Conservation (phyloP, 768 basidiomycete species). For the Termitomyces heimii region DNA sequence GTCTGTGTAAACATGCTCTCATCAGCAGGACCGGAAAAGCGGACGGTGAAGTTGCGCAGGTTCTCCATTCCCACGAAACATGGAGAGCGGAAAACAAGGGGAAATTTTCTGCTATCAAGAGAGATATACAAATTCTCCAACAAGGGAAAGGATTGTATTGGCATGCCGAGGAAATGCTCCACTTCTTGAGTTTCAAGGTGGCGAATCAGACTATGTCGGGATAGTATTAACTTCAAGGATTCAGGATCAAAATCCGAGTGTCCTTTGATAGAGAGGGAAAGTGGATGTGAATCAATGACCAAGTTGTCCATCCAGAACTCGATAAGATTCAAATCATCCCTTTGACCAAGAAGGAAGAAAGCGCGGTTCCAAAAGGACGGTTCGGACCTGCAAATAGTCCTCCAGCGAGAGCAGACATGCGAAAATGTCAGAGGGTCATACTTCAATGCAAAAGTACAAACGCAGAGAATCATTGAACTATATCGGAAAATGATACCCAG, state of each 20-base stretch:
- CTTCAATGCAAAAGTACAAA: not conserved
- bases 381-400: not conserved
- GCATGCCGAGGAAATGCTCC: not conserved
- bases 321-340: not conserved
- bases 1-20: too few relatives aligned
- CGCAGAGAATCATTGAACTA: not conserved
- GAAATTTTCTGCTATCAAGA: too few relatives aligned
- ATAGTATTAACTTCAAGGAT: not conserved
- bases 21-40: too few relatives aligned
- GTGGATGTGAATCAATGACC: too few relatives aligned
- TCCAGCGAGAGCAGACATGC: not conserved
- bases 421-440: not conserved
- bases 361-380: not conserved
- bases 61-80: too few relatives aligned
- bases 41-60: too few relatives aligned
- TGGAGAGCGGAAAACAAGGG: too few relatives aligned
- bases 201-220: not conserved
- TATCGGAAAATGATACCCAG: not conserved
- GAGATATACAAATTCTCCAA: not conserved
- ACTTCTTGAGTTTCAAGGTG: not conserved
- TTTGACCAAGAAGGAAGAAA: not conserved
- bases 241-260: fast-evolving
- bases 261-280: not conserved
- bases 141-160: not conserved
- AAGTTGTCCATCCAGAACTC: too few relatives aligned